Percentiles rank a stretch among this genome's conserved stretches.
These are phyloP conservation scores for Exophiala xenobiotica DNA, from an alignment of 2,329 filamentous ascomycete genomes.

Conservation along the genomic window DNA sequence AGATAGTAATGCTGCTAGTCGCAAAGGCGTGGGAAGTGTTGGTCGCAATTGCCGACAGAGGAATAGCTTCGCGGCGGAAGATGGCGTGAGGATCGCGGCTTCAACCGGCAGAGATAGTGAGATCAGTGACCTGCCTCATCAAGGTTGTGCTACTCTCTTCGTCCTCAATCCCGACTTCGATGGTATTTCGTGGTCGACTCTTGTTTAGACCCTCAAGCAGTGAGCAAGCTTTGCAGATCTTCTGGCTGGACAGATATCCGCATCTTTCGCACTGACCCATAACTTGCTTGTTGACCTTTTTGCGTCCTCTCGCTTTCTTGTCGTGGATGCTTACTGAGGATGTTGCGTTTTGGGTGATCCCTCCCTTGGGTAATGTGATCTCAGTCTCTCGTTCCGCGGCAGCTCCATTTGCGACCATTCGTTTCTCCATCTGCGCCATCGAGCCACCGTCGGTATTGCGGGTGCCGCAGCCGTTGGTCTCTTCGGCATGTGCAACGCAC, in stretches of 20 bases:
- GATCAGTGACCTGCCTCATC: conserved; percentile 50
- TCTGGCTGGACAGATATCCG: conserved; percentile 93
- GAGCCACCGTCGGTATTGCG: conserved; percentile 68
- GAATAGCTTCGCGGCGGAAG: conserved; percentile 13
- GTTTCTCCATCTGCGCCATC: conserved; percentile 78
- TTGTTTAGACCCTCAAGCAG: conserved; percentile 90
- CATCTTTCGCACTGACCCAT: conserved; percentile 83
- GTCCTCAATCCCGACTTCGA: conserved; percentile 48
- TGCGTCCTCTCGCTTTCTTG: conserved; percentile 31
- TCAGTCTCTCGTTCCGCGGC: conserved; percentile 64
- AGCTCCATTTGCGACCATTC: conserved; percentile 63
- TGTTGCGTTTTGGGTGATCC: conserved; percentile 22
- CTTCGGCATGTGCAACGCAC: conserved; percentile 34
- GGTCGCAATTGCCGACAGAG: conserved; percentile 1
- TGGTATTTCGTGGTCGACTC: conserved; percentile 49
- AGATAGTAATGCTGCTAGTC: conserved; percentile 29
- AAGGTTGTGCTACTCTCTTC: conserved; percentile 54
- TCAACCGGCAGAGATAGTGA: conserved; percentile 43
- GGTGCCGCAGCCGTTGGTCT: conserved; percentile 71
- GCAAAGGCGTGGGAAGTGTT: conserved; percentile 26
- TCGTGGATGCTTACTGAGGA: conserved; percentile 26
- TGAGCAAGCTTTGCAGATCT: conserved; percentile 88
- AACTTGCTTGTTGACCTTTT: conserved; percentile 61
- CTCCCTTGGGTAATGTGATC: conserved; percentile 46
- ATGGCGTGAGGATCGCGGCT: conserved; percentile 10